Percentiles rank a stretch among this genome's conserved stretches.
Conservation (phyloP, 2,329 filamentous ascomycete genomes). For the Ophiocordyceps sinensis region DNA sequence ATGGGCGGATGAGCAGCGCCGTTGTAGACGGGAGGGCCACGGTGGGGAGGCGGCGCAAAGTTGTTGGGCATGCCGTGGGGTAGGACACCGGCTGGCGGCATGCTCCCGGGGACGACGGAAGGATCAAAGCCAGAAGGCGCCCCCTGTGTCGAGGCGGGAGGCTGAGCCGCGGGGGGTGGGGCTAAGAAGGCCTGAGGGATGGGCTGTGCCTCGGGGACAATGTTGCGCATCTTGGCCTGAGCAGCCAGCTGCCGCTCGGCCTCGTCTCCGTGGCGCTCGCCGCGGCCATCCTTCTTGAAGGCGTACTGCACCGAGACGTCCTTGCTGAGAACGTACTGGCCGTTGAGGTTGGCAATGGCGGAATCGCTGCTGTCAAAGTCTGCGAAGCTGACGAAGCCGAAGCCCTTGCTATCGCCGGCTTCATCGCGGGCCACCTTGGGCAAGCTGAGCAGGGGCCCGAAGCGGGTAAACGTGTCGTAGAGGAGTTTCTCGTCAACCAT, state of each 20-base stretch:
- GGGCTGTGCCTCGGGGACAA: conserved; percentile 65
- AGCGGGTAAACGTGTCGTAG: conserved; percentile 86
- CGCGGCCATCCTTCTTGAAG: conserved; percentile 98
- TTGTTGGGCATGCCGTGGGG: conserved; percentile 21
- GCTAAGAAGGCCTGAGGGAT: conserved; percentile 58
- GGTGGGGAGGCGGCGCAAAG: conserved; percentile 19
- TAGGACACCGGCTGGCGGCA: conserved; percentile 8
- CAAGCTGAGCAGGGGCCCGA: conserved; percentile 68
- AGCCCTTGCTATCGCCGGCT: conserved; percentile 78
- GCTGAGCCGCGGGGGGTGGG: conserved; percentile 7
- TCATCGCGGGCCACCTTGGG: conserved; percentile 93
- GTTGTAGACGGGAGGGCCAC: conserved; percentile 19
- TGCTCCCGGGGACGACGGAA: conserved; percentile 12
- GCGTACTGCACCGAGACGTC: conserved; percentile 94
- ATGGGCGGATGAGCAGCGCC: conserved; percentile 10
- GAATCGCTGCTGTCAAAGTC: conserved; percentile 90
- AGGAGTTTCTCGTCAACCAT: conserved; percentile 93
- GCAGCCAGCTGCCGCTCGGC: conserved; percentile 84
- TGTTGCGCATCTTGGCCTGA: conserved; percentile 88
- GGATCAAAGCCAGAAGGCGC: conserved; percentile 19
- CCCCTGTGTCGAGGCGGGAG: conserved; percentile 5
- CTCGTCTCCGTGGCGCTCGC: conserved; percentile 86
- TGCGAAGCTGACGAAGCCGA: conserved; percentile 87
- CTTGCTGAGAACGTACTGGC: conserved; percentile 94
- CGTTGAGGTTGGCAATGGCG: conserved; percentile 84